phyloP scores from a whole-genome alignment of 2,329 filamentous ascomycete species.

The Sporothrix luriei region DNA sequence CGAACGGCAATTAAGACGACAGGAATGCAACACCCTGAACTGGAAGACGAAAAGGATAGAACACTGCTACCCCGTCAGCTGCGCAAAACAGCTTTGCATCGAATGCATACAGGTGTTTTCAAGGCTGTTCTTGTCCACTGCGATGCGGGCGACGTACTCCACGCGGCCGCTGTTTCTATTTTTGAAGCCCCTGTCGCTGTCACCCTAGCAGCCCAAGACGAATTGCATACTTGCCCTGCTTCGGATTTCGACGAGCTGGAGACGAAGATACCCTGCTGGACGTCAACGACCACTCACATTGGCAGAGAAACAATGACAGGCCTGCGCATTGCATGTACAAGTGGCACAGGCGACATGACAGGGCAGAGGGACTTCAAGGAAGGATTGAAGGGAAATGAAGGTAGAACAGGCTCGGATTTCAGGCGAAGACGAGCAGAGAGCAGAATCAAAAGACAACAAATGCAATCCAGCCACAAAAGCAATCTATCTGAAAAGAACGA shows the following conservation, averaged over 20 bases:
- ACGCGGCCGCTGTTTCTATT: constrained; percentile 15
- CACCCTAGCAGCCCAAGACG: background rate
- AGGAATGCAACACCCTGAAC: background rate
- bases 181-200: background rate
- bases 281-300: background rate
- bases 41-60: background rate
- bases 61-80: background rate
- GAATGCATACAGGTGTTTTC: constrained; percentile 1
- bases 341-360: no score
- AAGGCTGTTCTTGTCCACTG: background rate
- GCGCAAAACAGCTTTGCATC: constrained; percentile 17
- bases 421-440: background rate
- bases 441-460: background rate
- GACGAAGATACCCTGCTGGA: background rate
- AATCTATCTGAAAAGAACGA: background rate
- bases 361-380: background rate
- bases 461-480: background rate
- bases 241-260: constrained; percentile 8
- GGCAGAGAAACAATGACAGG: background rate
- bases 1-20: constrained; percentile 14
- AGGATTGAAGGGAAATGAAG: background rate
- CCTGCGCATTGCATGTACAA: background rate
- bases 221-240: constrained; percentile 8
- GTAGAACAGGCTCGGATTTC: constrained; percentile 7
- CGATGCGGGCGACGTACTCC: background rate